Evolutionary conservation across 805 yeast genomes (phyloP), one percentile per base, ranked within the genome.

Genomic region (Myxozyma monticola): DNA sequence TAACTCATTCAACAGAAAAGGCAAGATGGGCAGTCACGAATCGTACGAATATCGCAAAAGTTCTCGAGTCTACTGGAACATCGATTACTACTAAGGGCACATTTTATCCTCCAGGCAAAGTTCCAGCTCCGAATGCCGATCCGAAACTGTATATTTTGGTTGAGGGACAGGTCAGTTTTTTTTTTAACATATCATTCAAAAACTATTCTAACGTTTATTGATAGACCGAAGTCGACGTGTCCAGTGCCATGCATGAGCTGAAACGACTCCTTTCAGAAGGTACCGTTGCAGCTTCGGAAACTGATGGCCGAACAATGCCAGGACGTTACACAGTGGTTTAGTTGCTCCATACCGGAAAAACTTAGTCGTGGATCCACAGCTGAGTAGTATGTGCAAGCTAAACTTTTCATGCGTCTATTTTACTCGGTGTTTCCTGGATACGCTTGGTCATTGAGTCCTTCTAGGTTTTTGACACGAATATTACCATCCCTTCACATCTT

Each of bases 1-100:
- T 3, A 33, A n/a, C n/a, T 22, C 7, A 12, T 8, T 33, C 1
- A 38, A 15, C 35, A 51, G 59, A 85, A 62, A 72, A 76, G 22
- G 86, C 85, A 0, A 72, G 96, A 61, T 85, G 95, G 95, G 74
- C 73, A 48, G 86, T 85, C 1, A 80, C 89, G 2, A 83, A 81
- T 60, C 76, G 84, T 30, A 83, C 83, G 1, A 82, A 80, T 38
- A 70, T 84, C 34, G 66, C 78, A 1, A 78, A 78, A 60, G 76
- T 89, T 39, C 80, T 80, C 37, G 95, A 88, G 43, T 71, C 80
- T 41, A 83, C 93, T 0, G 77, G 83, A 0, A 80, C 88, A 2
- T 81, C 95, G 4, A 79, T 90, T 38, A 89, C 96, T 1, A 80
- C 81, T 46, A 86, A 82, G 62, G 99, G 99, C 14, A 79, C 77